Conservation (phyloP, 345 rosid genomes). For the Gossypium arboreum region DNA sequence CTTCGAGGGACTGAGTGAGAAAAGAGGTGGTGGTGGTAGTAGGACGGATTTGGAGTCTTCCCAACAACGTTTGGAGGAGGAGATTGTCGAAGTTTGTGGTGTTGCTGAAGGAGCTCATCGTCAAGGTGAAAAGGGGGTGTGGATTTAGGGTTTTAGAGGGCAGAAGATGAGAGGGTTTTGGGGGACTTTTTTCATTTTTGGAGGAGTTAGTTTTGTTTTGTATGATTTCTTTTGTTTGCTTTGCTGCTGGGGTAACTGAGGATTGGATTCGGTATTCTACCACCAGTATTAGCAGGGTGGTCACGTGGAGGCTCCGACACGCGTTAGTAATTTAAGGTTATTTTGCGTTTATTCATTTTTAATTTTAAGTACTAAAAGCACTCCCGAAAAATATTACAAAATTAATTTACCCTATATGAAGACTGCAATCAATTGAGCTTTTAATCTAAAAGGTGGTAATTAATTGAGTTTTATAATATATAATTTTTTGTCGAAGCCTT, state of each 20-base stretch:
- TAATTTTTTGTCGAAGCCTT: no score
- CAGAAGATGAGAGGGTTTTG: background rate
- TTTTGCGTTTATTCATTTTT: no score
- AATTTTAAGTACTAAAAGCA: no score
- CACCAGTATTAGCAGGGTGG: background rate
- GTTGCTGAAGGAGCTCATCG: slow-evolving; percentile 63
- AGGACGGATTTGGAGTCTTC: slow-evolving; percentile 76
- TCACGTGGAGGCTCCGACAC: background rate
- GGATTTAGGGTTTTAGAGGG: slow-evolving; percentile 20
- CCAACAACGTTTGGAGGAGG: slow-evolving; percentile 69
- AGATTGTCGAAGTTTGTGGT: slow-evolving; percentile 63
- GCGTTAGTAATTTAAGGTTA: no score
- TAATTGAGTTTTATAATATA: no score
- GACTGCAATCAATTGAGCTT: no score
- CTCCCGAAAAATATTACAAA: no score
- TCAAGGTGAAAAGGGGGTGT: background rate
- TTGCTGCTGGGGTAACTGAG: background rate
- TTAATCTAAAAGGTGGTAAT: no score
- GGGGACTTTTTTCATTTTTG: background rate
- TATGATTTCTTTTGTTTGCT: background rate
- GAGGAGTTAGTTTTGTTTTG: background rate
- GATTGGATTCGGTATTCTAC: background rate
- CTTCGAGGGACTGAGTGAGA: slow-evolving; percentile 74
- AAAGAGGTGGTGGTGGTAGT: slow-evolving; percentile 33
- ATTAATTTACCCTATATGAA: no score